Evolutionary conservation across 202 grass and related monocot species (phyloP), one percentile per base, ranked within the genome.

Genomic region (Panicum virgatum): DNA sequence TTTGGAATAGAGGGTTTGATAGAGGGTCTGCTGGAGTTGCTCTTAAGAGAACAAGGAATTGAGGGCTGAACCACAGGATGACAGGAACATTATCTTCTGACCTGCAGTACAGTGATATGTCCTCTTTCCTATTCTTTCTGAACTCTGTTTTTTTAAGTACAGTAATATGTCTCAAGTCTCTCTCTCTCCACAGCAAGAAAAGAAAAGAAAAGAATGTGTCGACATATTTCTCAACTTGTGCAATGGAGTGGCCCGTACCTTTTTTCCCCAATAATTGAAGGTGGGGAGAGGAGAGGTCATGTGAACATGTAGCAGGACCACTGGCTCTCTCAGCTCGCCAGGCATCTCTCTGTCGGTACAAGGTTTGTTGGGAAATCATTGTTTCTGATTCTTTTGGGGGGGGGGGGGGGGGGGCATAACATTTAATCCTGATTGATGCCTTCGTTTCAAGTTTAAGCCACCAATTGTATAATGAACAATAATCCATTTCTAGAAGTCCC

Each of bases 281-380:
- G 15, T 26, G 44, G 13, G 6, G 19, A 23, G 20, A 43, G 39
- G 19, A 26, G 72, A 54, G 62, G 54, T 46, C 85, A 77, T 65
- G 64, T 78, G 73, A 72, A 18, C 44, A 34, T 9, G 42, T 54
- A 36, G 12, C 27, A 79, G 86, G 74, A 78, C 74, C 80, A 83
- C 74, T 47, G 32, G 29, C 27, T 3, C 38, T 46, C 45, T 30
- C 20, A 48, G 22, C 23, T 48, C 3, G 7, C 40, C n/a, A 44
- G 66, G 73, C 44, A 82, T 82, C 57, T 70, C 20, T 62, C 38
- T 78, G 56, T 78, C 56, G 45, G 26, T 76, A 76, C 62, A 32
- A 83, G 72, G 59, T 87, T 87, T 58, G 66, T 56, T 78, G 66
- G 47, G 7, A 56, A 77, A 63, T 77, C 15, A 77, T 77, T 47